Conservation (phyloP, 1,139 yeast species). For the Magnusiomyces tetraspermus region DNA sequence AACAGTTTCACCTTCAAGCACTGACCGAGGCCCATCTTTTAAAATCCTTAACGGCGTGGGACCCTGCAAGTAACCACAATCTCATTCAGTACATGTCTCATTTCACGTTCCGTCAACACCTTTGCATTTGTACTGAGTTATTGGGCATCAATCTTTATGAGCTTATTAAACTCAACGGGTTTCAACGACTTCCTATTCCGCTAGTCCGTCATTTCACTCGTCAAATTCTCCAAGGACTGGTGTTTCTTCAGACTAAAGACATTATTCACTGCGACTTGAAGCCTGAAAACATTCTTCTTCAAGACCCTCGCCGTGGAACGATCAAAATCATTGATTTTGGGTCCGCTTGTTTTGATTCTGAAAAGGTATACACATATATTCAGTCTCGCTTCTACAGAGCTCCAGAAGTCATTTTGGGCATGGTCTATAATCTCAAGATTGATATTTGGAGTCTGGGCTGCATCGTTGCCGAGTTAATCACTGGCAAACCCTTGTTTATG, state of each 20-base stretch:
- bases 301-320: slow-evolving; percentile 70
- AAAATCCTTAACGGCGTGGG: slow-evolving; percentile 40
- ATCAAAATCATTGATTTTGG: slow-evolving; percentile 96
- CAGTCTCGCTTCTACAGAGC: slow-evolving; percentile 94
- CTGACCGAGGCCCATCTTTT: slow-evolving; percentile 67
- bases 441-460: slow-evolving; percentile 80
- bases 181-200: slow-evolving; percentile 50
- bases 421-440: slow-evolving; percentile 56
- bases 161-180: slow-evolving; percentile 49
- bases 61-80: slow-evolving; percentile 37
- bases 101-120: slow-evolving; percentile 72
- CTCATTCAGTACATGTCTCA: slow-evolving; percentile 55
- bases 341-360: slow-evolving; percentile 86
- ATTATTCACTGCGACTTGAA: slow-evolving; percentile 84
- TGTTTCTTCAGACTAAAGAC: slow-evolving; percentile 46
- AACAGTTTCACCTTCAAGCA: slow-evolving; percentile 70
- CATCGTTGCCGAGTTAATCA: slow-evolving; percentile 53
- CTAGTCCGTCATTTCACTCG: slow-evolving; percentile 43
- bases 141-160: slow-evolving; percentile 62
- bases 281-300: slow-evolving; percentile 85
- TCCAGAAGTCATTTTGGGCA: slow-evolving; percentile 81
- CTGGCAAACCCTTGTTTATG: slow-evolving; percentile 61
- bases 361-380: slow-evolving; percentile 84
- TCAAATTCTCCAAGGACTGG: slow-evolving; percentile 52
- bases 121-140: slow-evolving; percentile 71